Evolutionary conservation across 2,329 filamentous ascomycete species (phyloP).

Genomic region (Apiospora kogelbergensis): DNA sequence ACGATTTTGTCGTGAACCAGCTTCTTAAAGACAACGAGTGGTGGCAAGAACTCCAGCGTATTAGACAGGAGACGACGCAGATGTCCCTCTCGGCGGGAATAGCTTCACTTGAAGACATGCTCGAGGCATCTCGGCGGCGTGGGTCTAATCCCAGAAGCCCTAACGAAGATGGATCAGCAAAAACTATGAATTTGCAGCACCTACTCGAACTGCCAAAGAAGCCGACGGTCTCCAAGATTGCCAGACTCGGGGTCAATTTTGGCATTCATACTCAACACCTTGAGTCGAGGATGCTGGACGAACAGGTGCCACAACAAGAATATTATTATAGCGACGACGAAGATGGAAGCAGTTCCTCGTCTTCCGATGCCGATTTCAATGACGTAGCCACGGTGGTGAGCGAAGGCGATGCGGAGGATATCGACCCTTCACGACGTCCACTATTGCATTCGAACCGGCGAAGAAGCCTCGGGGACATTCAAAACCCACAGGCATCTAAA

Average conservation of each 20-base stretch:
- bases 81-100: conserved; percentile 44
- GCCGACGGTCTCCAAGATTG: conserved; percentile 51
- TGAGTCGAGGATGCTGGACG: conserved; percentile 57
- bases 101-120: conserved; percentile 42
- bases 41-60: conserved; percentile 74
- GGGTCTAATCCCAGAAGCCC: conserved; percentile 43
- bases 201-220: conserved; percentile 62
- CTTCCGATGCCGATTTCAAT: conserved; percentile 34
- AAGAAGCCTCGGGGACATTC: conserved; percentile 42
- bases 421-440: conserved; percentile 30
- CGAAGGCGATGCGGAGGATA: conserved; percentile 40
- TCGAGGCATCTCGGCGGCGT: conserved; percentile 44
- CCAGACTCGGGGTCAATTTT: conserved; percentile 63
- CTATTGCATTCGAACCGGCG: conserved; percentile 30
- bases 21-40: conserved; percentile 72
- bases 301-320: conserved; percentile 15
- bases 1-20: conserved; percentile 61
- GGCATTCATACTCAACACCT: conserved; percentile 77
- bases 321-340: conserved; percentile 25
- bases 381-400: conserved; percentile 40
- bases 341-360: conserved; percentile 16
- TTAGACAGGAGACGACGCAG: conserved; percentile 42
- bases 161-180: conserved; percentile 22
- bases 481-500: conserved; percentile 31
- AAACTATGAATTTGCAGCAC: conserved; percentile 53